Evolutionary conservation across 1,284 basidiomycete species (phyloP).

Genomic region (Melampsora medusae): DNA sequence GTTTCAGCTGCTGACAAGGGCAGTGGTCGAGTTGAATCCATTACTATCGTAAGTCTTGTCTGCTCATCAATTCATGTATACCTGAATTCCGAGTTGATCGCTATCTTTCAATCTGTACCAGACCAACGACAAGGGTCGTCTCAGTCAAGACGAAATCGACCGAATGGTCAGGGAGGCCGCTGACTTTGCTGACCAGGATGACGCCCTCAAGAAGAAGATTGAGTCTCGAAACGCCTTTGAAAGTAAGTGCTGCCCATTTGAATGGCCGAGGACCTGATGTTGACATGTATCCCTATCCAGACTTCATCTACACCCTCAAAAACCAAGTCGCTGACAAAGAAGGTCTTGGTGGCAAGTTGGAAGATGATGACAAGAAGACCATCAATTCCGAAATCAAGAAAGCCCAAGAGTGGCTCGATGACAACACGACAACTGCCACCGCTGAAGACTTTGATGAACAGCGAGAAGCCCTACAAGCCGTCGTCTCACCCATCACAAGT

Average conservation of each 20-base stretch:
- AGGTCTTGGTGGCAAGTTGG: conserved; percentile 83
- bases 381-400: conserved; percentile 81
- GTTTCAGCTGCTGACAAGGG: conserved; percentile 86
- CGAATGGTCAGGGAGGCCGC: conserved; percentile 88
- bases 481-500: conserved; percentile 70
- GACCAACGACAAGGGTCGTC: conserved; percentile 44
- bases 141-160: conserved; percentile 31
- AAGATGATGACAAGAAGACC: conserved; percentile 82
- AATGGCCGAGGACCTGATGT: too few species aligned
- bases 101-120: neutral
- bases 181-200: conserved; percentile 73
- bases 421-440: conserved; percentile 70
- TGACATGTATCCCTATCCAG: neutral
- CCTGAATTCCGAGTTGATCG: conserved; percentile 64
- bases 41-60: conserved; percentile 73
- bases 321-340: conserved; percentile 79
- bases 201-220: conserved; percentile 79
- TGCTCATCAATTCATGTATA: conserved; percentile 45
- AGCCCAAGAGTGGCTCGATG: conserved; percentile 84
- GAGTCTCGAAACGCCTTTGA: conserved; percentile 69
- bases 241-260: conserved; percentile 49
- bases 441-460: conserved; percentile 75
- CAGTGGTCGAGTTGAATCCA: conserved; percentile 83
- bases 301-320: conserved; percentile 70
- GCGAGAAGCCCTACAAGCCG: conserved; percentile 76